phyloP scores from a whole-genome alignment of 2,329 filamentous ascomycete species.

The Phyllosticta citribraziliensis region DNA sequence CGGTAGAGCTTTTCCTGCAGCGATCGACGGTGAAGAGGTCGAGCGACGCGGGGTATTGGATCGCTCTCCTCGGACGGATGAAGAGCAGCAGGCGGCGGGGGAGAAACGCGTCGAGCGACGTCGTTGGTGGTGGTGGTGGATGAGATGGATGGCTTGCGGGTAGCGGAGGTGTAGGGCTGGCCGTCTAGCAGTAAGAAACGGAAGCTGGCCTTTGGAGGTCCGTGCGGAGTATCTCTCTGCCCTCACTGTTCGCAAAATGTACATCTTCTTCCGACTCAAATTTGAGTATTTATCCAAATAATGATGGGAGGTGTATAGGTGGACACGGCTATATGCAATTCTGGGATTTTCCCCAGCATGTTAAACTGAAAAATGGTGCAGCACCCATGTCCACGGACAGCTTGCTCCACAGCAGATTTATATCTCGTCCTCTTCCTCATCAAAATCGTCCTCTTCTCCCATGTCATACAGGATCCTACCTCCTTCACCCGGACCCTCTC shows the following conservation, averaged over 20 bases:
- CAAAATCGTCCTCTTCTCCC: conserved; percentile 93
- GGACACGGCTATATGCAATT: no score
- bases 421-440: conserved; percentile 91
- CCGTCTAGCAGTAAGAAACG: neutral
- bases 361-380: no score
- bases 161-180: neutral
- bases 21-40: neutral
- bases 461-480: conserved; percentile 94
- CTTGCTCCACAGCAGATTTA: conserved; percentile 24
- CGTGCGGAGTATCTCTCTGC: neutral
- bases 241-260: no score
- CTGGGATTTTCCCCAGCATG: no score
- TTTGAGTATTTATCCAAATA: no score
- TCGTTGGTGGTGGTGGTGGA: neutral
- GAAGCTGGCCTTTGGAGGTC: neutral
- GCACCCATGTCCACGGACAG: neutral
- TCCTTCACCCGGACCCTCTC: conserved; percentile 63
- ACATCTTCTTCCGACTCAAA: no score
- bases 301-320: no score
- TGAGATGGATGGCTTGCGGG: neutral
- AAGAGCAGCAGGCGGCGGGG: neutral
- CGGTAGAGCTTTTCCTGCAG: neutral
- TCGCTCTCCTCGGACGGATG: neutral
- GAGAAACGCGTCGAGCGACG: neutral
- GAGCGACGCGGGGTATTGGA: neutral